A percentile compares a stretch with the other conserved stretches of the same genome.
These are phyloP conservation scores for Diversispora epigaea DNA, from an alignment of 192 early-diverging fungal species.

Conservation along the genomic window DNA sequence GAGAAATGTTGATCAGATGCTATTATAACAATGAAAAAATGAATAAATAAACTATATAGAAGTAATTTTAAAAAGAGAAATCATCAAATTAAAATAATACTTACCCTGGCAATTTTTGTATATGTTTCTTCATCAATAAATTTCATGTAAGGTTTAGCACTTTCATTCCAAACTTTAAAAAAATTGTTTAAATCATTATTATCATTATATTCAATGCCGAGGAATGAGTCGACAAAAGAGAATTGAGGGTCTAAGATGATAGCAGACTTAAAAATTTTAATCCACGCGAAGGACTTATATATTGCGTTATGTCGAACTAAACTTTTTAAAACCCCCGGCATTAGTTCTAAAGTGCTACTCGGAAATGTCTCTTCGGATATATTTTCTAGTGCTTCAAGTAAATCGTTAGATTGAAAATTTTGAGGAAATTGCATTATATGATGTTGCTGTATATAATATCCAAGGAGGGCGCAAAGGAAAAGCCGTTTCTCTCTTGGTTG, in stretches of 20 bases:
- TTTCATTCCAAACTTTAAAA: background rate
- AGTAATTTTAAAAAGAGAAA: no score
- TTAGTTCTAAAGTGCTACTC: no score
- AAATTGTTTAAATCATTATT: background rate
- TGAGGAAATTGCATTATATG: no score
- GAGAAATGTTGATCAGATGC: background rate
- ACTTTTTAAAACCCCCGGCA: background rate
- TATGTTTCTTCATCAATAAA: background rate
- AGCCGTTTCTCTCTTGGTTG: background rate
- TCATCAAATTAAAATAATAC: background rate
- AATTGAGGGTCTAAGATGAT: background rate
- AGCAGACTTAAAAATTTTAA: background rate
- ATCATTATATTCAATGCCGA: background rate
- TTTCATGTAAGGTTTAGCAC: background rate
- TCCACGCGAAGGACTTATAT: background rate
- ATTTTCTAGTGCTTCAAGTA: no score
- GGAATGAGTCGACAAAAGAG: background rate
- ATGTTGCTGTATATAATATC: no score
- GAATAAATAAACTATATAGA: no score
- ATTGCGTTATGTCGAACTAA: background rate
- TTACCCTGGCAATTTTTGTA: background rate
- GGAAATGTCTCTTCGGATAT: no score
- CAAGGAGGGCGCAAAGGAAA: no score
- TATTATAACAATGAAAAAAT: background rate
- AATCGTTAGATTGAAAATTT: no score